These are phyloP conservation scores for Leccinum rimulosum DNA, from an alignment of 768 basidiomycete genomes.

Conservation along the genomic window DNA sequence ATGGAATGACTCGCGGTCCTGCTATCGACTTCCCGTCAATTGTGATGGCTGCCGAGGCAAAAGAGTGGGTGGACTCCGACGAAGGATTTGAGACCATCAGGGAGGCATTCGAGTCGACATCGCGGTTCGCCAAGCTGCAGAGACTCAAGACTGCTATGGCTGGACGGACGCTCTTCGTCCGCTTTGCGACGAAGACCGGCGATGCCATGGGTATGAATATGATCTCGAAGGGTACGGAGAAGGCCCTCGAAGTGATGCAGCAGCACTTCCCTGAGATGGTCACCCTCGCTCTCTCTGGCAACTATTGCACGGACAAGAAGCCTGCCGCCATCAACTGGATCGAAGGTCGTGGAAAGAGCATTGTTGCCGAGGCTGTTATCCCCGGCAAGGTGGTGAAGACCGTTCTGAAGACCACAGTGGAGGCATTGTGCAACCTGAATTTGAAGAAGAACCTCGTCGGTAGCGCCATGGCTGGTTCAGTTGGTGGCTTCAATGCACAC, in stretches of 20 bases:
- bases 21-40: slow-evolving; percentile 92
- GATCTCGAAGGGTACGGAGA: slow-evolving; percentile 98
- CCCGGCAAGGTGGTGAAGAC: slow-evolving; percentile 85
- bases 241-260: slow-evolving; percentile 79
- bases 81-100: slow-evolving; percentile 77
- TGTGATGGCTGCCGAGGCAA: slow-evolving; percentile 75
- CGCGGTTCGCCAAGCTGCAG: slow-evolving; percentile 86
- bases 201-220: slow-evolving; percentile 99
- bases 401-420: slow-evolving; percentile 95
- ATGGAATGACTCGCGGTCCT: slow-evolving; percentile 99
- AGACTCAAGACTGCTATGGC: slow-evolving; percentile 87
- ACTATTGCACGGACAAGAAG: slow-evolving; percentile 99
- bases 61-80: slow-evolving; percentile 81
- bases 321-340: slow-evolving; percentile 99
- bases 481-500: slow-evolving; percentile 98
- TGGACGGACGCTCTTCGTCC: slow-evolving; percentile 88
- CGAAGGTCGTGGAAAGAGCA: slow-evolving; percentile 96
- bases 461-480: slow-evolving; percentile 96
- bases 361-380: slow-evolving; percentile 93
- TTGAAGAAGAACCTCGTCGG: slow-evolving; percentile 97
- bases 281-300: slow-evolving; percentile 88
- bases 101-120: slow-evolving; percentile 90
- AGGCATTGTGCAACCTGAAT: slow-evolving; percentile 85
- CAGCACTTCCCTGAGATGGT: slow-evolving; percentile 87
- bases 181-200: slow-evolving; percentile 92